Percentiles rank a stretch among this genome's conserved stretches.
Evolutionary conservation across 2,329 filamentous ascomycete genomes (phyloP).

Genomic region (Clonostachys sp.): DNA sequence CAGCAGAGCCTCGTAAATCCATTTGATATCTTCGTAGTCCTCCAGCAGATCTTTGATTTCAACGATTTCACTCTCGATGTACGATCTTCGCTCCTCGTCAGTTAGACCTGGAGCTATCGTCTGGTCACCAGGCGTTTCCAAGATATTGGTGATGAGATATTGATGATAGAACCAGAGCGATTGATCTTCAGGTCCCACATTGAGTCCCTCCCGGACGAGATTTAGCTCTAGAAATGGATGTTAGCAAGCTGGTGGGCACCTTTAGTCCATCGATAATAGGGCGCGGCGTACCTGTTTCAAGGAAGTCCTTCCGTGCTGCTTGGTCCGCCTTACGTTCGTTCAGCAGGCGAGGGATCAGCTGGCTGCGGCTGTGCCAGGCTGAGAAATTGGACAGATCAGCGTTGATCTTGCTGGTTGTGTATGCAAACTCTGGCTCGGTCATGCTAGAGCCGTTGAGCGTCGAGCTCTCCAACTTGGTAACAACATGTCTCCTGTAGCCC

Average conservation of each 20-base stretch:
- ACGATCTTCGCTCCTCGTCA: constrained; percentile 55
- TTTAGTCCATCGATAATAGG: background rate
- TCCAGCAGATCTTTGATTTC: constrained; percentile 63
- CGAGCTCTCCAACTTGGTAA: constrained; percentile 66
- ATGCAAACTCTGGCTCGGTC: constrained; percentile 77
- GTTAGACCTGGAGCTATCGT: constrained; percentile 63
- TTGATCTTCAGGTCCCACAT: constrained; percentile 89
- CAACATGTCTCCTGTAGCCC: constrained; percentile 80
- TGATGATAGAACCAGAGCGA: constrained; percentile 97
- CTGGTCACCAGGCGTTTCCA: constrained; percentile 39
- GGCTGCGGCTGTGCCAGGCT: constrained; percentile 89
- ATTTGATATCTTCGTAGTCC: constrained; percentile 62
- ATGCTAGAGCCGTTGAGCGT: constrained; percentile 53
- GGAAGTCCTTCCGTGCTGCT: constrained; percentile 58
- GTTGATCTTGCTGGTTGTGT: constrained; percentile 85
- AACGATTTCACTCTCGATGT: constrained; percentile 68
- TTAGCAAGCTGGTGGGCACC: background rate
- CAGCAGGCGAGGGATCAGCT: constrained; percentile 73
- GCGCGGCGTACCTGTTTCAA: constrained; percentile 58
- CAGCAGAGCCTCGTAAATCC: constrained; percentile 84
- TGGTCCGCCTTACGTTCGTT: constrained; percentile 64
- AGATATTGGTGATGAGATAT: constrained; percentile 70
- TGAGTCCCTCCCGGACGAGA: constrained; percentile 72
- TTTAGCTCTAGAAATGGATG: constrained; percentile 56
- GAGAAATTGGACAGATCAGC: constrained; percentile 92